Evolutionary conservation across 495 filamentous ascomycete genomes (phyloP), one percentile per base, ranked within the genome.

Genomic region (Xylaria scruposa): DNA sequence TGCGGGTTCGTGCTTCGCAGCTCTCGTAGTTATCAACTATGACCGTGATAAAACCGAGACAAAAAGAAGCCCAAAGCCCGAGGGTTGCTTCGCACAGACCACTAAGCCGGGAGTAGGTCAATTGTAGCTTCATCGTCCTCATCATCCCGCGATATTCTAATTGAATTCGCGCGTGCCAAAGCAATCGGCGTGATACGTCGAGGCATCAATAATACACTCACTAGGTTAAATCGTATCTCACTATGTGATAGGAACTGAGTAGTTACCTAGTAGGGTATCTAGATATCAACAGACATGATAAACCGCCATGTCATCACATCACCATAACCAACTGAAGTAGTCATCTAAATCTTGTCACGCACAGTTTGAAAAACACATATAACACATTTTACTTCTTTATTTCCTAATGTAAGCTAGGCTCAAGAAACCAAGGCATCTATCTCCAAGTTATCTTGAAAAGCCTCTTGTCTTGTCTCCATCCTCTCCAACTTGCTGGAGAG

Each of bases 381-480:
- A 31, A 59, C 36, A 56, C 0, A 38, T 60, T 60, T 60, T 13
- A 60, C 58, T 38, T 60, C 7, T 38, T 60, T 60, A 13, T 36
- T 36, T 40, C 63, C 19, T 31, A 49, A 31, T 47, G 19, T 29
- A 12, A 67, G 31, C 3, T 54, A 54, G 29, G 47, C 53, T 8
- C n/a, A 0, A 49, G 6, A 17, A 40, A 67, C 38, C 26, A 46
- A 29, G 31, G 31, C n/a, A 24, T 53, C 64, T 67, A 24, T 53
- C 64, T 67, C 15, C 44, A 44, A 54, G 31, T 29, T 67, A 40
- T 51, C 47, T 33, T 21, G 64, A 51, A 67, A 31, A 54, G 1
- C 7, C 44, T 15, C 46, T 40, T 47, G 3, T 15, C 46, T 40
- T 47, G 3, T 36, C 19, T 15, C 24, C 15, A 19, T 31, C 8